A percentile compares a stretch with the other conserved stretches of the same genome.
These are phyloP conservation scores for Trichoderma guizhouense DNA, from an alignment of 2,329 filamentous ascomycete species.

Conservation along the genomic window DNA sequence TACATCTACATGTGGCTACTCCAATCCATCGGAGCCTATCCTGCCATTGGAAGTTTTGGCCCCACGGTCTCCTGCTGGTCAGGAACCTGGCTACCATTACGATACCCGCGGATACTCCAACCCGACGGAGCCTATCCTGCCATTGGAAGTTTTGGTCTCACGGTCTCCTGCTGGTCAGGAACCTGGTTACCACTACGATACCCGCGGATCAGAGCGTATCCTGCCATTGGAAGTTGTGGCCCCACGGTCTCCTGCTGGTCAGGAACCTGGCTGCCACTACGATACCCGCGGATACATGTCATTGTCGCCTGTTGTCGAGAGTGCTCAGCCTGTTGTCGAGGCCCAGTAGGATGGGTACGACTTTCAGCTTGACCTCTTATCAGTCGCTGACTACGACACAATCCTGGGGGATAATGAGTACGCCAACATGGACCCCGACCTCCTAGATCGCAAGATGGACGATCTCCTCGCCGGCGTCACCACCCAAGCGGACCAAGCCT, in stretches of 20 bases:
- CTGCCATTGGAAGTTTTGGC: conserved; percentile 16
- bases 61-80: neutral
- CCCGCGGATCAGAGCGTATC: conserved; percentile 6
- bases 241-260: conserved; percentile 3
- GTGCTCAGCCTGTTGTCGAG: neutral
- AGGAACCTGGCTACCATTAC: neutral
- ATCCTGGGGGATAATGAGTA: neutral
- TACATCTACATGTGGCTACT: neutral
- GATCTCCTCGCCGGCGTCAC: conserved; percentile 1
- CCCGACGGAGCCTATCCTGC: neutral
- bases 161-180: conserved; percentile 3
- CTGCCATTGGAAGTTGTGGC: conserved; percentile 17
- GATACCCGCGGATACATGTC: conserved; percentile 8
- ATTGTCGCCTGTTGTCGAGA: conserved; percentile 9
- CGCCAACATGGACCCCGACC: conserved; percentile 12
- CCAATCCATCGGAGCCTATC: neutral
- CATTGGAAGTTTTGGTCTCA: conserved; percentile 13
- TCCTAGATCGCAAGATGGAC: conserved; percentile 8
- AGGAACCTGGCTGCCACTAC: neutral
- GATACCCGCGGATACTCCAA: conserved; percentile 9
- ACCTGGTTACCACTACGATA: conserved; percentile 1
- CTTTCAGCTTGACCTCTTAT: neutral
- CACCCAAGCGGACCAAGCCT: neutral
- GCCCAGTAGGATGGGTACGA: conserved; percentile 17
- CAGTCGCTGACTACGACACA: conserved; percentile 3